Percentiles rank a stretch among this genome's conserved stretches.
phyloP scores from a whole-genome alignment of 108 stramenopile species.

The Aureococcus anophagefferens region DNA sequence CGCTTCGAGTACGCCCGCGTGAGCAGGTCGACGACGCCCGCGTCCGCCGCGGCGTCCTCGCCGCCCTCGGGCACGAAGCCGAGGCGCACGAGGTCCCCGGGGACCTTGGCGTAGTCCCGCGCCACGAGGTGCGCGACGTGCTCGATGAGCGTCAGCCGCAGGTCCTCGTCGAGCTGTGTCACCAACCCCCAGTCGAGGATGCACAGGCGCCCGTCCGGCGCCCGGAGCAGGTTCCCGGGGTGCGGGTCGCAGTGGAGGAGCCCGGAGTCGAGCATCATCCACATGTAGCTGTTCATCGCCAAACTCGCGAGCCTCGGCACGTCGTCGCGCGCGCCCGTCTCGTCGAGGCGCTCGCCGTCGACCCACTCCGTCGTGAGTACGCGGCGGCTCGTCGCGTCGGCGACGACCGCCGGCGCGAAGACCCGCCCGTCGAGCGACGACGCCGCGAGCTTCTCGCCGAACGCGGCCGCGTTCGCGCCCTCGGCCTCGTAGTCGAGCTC shows the following conservation, averaged over 20 bases:
- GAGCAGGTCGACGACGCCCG: conserved; percentile 72
- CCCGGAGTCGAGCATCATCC: conserved; percentile 63
- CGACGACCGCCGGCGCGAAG: conserved; percentile 61
- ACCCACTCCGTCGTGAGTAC: conserved; percentile 87
- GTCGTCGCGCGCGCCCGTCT: conserved; percentile 50
- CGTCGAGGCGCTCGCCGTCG: conserved; percentile 75
- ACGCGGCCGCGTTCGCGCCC: conserved; percentile 79
- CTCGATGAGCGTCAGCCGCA: conserved; percentile 73
- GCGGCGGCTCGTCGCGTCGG: conserved; percentile 54
- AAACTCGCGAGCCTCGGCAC: conserved; percentile 68
- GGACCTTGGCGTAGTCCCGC: conserved; percentile 77
- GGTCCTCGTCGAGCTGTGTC: conserved; percentile 59
- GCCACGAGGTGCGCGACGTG: conserved; percentile 87
- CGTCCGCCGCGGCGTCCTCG: conserved; percentile 60
- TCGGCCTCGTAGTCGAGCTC: too few relatives aligned
- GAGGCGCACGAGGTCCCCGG: conserved; percentile 69
- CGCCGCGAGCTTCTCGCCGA: too few relatives aligned
- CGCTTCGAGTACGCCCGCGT: conserved; percentile 74
- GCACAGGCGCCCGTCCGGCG: conserved; percentile 79
- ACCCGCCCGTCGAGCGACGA: too few relatives aligned
- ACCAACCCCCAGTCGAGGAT: conserved; percentile 94
- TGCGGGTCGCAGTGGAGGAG: conserved; percentile 48
- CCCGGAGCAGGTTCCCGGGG: conserved; percentile 67
- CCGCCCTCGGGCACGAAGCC: conserved; percentile 74
- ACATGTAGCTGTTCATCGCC: conserved; percentile 76